phyloP scores from a whole-genome alignment of 116 monocot genomes.

The Posidonia oceanica region DNA sequence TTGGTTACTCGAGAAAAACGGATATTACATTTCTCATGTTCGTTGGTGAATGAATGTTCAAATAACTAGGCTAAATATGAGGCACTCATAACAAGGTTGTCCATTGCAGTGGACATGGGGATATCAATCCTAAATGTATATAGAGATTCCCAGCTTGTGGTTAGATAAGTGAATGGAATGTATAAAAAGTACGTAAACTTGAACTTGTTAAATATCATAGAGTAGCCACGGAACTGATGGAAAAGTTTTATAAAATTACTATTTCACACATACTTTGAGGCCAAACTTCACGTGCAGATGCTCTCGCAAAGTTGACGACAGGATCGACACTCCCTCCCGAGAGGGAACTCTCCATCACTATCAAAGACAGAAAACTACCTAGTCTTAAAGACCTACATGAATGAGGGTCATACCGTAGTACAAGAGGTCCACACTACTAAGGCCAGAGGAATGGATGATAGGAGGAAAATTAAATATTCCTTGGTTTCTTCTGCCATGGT shows the following conservation, averaged over 20 bases:
- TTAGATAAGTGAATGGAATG: not conserved
- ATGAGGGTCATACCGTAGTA: too few relatives aligned
- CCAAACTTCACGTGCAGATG: not conserved
- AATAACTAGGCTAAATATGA: not conserved
- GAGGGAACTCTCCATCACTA: not conserved
- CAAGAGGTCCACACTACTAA: not conserved
- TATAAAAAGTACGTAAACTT: not conserved
- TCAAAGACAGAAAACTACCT: not conserved
- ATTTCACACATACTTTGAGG: not conserved
- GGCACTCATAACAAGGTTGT: not conserved
- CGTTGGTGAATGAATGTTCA: not conserved
- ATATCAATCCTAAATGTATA: not conserved
- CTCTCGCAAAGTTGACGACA: not conserved
- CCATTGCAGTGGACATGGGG: not conserved
- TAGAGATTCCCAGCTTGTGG: not conserved
- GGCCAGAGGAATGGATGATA: not conserved
- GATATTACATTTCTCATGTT: not conserved
- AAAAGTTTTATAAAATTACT: not conserved
- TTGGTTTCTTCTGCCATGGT: not conserved
- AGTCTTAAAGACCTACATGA: not conserved
- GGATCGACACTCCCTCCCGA: not conserved
- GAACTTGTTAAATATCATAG: not conserved
- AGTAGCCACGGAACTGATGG: not conserved
- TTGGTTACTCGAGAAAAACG: too few relatives aligned
- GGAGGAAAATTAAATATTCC: not conserved